Percentiles rank a stretch among this genome's conserved stretches.
Evolutionary conservation across 345 rosid species (phyloP).

Genomic region (Citrus medica): DNA sequence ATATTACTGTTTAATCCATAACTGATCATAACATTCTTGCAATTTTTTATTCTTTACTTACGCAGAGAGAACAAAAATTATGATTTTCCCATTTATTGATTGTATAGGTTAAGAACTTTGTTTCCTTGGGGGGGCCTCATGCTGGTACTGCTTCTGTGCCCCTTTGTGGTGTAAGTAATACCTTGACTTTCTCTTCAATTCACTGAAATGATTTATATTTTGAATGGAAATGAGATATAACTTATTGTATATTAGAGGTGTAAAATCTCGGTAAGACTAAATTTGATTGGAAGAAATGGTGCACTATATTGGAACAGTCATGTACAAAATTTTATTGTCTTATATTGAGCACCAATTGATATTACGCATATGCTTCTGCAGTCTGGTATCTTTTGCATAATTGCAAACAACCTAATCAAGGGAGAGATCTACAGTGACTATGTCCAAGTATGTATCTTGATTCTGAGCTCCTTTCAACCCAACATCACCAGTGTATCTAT

Average conservation of each 20-base stretch:
- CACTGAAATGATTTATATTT: background rate
- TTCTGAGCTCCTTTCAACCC: background rate
- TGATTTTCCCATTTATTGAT: background rate
- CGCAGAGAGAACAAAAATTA: background rate
- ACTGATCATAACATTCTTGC: background rate
- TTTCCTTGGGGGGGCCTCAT: slow-evolving; percentile 94
- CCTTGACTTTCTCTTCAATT: background rate
- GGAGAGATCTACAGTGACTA: slow-evolving; percentile 67
- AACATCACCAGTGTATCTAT: background rate
- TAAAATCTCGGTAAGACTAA: background rate
- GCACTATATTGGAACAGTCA: background rate
- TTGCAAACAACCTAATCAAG: slow-evolving; percentile 61
- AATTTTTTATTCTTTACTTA: background rate
- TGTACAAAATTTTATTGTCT: background rate
- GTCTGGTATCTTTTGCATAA: slow-evolving; percentile 61
- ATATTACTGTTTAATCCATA: background rate
- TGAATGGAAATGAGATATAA: background rate
- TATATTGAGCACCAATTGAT: background rate
- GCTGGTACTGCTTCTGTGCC: slow-evolving; percentile 98
- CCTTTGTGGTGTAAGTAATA: slow-evolving; percentile 78
- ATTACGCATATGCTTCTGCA: slow-evolving; percentile 27
- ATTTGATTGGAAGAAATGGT: background rate
- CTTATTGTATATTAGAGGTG: background rate
- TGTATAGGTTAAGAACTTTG: slow-evolving; percentile 67
- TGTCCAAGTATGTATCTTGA: slow-evolving; percentile 56